Conservation (phyloP, 805 yeast species). For the Candida piceae region DNA sequence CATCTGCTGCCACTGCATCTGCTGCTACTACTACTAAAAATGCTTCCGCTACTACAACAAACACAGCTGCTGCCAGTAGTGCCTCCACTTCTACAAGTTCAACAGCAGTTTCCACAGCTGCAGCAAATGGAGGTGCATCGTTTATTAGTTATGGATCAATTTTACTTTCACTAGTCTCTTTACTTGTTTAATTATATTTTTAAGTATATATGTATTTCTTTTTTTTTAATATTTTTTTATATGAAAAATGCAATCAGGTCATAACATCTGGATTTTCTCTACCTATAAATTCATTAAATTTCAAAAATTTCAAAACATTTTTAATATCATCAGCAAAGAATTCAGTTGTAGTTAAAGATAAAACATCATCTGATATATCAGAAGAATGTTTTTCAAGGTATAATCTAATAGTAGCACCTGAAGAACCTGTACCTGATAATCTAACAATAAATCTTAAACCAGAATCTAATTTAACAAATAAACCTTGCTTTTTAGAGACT, state of each 20-base stretch:
- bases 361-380: conserved; percentile 45
- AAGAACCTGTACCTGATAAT: conserved; percentile 94
- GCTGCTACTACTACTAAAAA: not conserved
- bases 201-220: too few species aligned
- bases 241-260: too few species aligned
- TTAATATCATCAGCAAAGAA: conserved; percentile 60
- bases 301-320: conserved; percentile 61
- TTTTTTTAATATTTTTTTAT: too few species aligned
- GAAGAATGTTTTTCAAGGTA: conserved; percentile 79
- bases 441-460: conserved; percentile 87
- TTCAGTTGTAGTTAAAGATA: conserved; percentile 52
- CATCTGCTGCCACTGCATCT: conserved; percentile 1
- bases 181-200: conserved; percentile 11
- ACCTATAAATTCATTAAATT: conserved; percentile 69
- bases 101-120: conserved; percentile 1
- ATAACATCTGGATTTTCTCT: conserved; percentile 85
- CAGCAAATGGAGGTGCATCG: conserved; percentile 4
- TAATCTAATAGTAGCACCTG: conserved; percentile 94
- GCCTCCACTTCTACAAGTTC: not conserved
- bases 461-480: conserved; percentile 71
- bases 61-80: not conserved
- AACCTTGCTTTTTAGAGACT: conserved; percentile 82
- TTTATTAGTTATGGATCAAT: conserved; percentile 17
- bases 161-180: conserved; percentile 15
- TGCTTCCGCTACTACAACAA: not conserved